These are phyloP conservation scores for Ramularia endophylla DNA, from an alignment of 2,329 filamentous ascomycete genomes.

Conservation along the genomic window DNA sequence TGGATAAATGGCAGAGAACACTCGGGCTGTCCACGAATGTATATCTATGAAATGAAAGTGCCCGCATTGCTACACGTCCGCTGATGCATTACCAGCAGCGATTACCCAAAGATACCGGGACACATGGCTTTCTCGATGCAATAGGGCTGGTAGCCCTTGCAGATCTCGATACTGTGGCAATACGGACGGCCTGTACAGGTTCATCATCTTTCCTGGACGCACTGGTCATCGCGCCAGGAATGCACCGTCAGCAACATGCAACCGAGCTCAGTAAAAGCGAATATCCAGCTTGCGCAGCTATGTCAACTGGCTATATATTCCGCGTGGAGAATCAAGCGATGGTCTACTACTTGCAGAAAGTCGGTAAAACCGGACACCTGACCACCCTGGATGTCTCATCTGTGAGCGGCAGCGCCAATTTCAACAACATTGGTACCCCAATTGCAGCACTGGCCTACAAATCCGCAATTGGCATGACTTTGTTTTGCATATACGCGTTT, in stretches of 20 bases:
- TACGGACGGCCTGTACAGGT: constrained; percentile 52
- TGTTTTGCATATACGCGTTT: constrained; percentile 8
- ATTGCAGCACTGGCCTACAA: constrained; percentile 4
- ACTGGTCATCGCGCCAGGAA: constrained; percentile 53
- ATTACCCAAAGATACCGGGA: too few relatives aligned
- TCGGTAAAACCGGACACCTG: constrained; percentile 25
- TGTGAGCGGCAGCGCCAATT: not conserved
- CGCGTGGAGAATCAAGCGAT: constrained; percentile 49
- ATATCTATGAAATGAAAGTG: too few relatives aligned
- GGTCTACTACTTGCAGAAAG: constrained; percentile 42
- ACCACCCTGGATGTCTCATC: constrained; percentile 21
- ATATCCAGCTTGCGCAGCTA: constrained; percentile 37
- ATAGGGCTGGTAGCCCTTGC: constrained; percentile 55
- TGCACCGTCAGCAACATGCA: constrained; percentile 57
- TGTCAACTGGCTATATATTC: constrained; percentile 40
- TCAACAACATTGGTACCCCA: not conserved
- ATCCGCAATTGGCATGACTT: constrained; percentile 10
- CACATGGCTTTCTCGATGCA: too few relatives aligned
- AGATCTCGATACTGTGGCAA: constrained; percentile 51
- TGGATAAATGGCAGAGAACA: too few relatives aligned
- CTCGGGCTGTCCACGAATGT: too few relatives aligned
- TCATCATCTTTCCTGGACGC: constrained; percentile 52
- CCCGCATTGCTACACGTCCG: too few relatives aligned
- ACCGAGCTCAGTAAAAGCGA: constrained; percentile 44
- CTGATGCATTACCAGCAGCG: too few relatives aligned